Evolutionary conservation across 805 yeast genomes (phyloP).

Genomic region (Ogataea henricii): DNA sequence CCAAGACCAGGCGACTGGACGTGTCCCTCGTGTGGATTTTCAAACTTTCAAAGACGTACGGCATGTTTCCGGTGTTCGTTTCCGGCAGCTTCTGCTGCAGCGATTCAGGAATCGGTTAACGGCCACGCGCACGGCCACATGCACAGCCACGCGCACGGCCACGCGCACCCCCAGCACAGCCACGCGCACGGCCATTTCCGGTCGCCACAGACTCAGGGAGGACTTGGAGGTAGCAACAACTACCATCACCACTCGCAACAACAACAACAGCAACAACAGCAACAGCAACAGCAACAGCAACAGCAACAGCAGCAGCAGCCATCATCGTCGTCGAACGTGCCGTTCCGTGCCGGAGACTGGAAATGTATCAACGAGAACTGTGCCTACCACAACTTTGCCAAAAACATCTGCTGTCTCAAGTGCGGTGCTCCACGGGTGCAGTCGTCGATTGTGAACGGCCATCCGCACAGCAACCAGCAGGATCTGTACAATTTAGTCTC

Average conservation of each 20-base stretch:
- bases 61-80: conserved; percentile 92
- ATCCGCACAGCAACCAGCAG: conserved; percentile 26
- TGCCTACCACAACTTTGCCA: conserved; percentile 89
- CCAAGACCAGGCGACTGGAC: conserved; percentile 98
- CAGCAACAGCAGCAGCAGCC: conserved; percentile 10
- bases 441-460: conserved; percentile 35
- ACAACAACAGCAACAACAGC: conserved; percentile 19
- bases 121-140: neutral
- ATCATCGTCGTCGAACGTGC: conserved; percentile 53
- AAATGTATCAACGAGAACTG: conserved; percentile 80
- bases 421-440: conserved; percentile 74
- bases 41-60: conserved; percentile 90
- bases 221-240: conserved; percentile 10
- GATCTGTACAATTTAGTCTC: conserved; percentile 2
- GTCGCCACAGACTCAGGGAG: neutral
- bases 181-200: conserved; percentile 10
- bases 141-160: conserved; percentile 13
- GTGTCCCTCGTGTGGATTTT: conserved; percentile 95
- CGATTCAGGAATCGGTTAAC: conserved; percentile 64
- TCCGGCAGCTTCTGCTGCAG: conserved; percentile 75
- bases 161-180: conserved; percentile 13
- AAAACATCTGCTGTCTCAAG: conserved; percentile 80
- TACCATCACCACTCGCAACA: conserved; percentile 3
- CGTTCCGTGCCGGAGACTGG: conserved; percentile 97
- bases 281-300: conserved; percentile 10